A percentile compares a stretch with the other conserved stretches of the same genome.
phyloP scores from a whole-genome alignment of 2,329 filamentous ascomycete species.

The Botrytis porri region DNA sequence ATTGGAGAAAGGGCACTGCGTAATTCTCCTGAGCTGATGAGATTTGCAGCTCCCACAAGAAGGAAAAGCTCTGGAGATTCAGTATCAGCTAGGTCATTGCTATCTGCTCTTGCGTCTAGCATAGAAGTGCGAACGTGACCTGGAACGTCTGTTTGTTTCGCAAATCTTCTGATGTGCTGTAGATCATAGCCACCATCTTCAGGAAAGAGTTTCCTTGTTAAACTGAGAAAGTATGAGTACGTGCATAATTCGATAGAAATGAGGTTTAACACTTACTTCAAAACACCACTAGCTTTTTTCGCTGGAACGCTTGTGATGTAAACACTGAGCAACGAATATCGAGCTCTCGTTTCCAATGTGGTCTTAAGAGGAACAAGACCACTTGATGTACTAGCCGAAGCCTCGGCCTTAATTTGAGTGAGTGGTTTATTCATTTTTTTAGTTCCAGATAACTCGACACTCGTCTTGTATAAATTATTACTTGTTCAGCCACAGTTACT shows the following conservation, averaged over 20 bases:
- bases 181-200: conserved; percentile 62
- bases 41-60: conserved; percentile 49
- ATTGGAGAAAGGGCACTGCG: conserved; percentile 46
- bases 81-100: conserved; percentile 45
- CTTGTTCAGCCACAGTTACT: background rate
- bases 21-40: conserved; percentile 55
- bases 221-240: conserved; percentile 43
- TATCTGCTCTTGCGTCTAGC: conserved; percentile 49
- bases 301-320: conserved; percentile 71
- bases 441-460: background rate
- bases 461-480: background rate
- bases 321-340: conserved; percentile 57
- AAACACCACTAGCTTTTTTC: conserved; percentile 67
- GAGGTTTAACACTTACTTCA: conserved; percentile 56
- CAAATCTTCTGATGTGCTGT: conserved; percentile 72
- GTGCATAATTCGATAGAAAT: conserved; percentile 24
- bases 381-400: conserved; percentile 1
- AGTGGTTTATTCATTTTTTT: background rate
- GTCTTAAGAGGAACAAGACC: conserved; percentile 62
- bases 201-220: conserved; percentile 54
- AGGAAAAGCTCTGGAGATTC: conserved; percentile 44
- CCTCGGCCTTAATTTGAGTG: background rate
- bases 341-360: conserved; percentile 59
- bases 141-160: conserved; percentile 67
- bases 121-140: conserved; percentile 58